These are phyloP conservation scores for Pulveroboletus sp. DNA, from an alignment of 768 basidiomycete species.

Conservation along the genomic window DNA sequence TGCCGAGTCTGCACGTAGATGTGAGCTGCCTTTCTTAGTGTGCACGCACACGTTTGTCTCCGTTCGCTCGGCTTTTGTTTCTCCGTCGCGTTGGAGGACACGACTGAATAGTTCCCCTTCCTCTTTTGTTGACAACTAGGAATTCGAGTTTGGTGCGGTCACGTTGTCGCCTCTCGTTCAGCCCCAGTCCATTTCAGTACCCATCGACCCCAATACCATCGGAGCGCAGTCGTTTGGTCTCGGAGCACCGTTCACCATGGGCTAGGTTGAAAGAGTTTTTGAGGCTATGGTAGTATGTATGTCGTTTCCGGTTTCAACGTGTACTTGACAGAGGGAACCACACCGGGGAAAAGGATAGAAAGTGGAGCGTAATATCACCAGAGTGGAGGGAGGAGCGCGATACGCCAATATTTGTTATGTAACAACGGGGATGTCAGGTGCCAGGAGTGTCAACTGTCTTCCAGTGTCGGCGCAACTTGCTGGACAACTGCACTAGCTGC, in stretches of 20 bases:
- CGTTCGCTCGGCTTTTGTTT: neutral
- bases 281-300: too few species aligned
- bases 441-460: too few species aligned
- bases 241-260: constrained; percentile 28
- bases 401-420: too few species aligned
- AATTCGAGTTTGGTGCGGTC: constrained; percentile 31
- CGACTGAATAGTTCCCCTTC: neutral
- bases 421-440: too few species aligned
- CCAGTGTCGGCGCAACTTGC: too few species aligned
- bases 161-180: constrained; percentile 30
- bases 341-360: too few species aligned
- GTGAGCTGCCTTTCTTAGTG: constrained; percentile 37
- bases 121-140: constrained; percentile 14
- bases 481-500: too few species aligned
- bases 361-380: too few species aligned
- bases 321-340: too few species aligned
- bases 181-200: constrained; percentile 17
- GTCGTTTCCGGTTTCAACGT: too few species aligned
- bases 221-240: constrained; percentile 24
- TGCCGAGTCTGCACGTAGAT: constrained; percentile 82
- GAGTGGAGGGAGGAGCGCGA: too few species aligned
- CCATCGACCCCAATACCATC: constrained; percentile 16
- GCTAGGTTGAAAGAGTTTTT: neutral
- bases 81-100: neutral
- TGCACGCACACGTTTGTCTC: neutral